These are phyloP conservation scores for Diaporthe sp. DNA, from an alignment of 2,329 filamentous ascomycete species.

Conservation along the genomic window DNA sequence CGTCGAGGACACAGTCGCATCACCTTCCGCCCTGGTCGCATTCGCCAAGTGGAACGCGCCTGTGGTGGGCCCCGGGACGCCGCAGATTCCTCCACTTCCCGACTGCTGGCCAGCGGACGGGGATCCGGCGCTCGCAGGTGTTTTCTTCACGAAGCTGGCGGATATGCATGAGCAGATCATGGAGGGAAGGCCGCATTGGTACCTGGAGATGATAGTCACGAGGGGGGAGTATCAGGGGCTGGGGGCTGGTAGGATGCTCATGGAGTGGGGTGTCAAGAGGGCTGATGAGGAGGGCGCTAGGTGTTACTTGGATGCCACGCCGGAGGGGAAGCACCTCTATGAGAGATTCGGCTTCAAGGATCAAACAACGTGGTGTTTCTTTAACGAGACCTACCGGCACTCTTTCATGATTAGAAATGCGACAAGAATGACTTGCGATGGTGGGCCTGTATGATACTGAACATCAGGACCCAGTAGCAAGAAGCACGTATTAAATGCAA, in stretches of 20 bases:
- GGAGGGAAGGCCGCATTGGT: conserved; percentile 56
- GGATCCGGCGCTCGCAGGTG: conserved; percentile 46
- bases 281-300: conserved; percentile 56
- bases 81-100: conserved; percentile 40
- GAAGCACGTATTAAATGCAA: background rate
- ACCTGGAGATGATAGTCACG: conserved; percentile 59
- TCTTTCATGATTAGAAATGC: conserved; percentile 49
- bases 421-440: no score
- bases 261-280: conserved; percentile 58
- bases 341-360: conserved; percentile 56
- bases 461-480: no score
- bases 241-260: conserved; percentile 54
- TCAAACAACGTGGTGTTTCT: conserved; percentile 48
- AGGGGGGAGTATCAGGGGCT: conserved; percentile 54
- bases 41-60: conserved; percentile 58
- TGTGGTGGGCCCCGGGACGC: conserved; percentile 41
- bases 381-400: conserved; percentile 46
- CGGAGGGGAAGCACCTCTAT: conserved; percentile 58
- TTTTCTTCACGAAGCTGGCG: conserved; percentile 53
- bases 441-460: no score
- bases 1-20: conserved; percentile 45
- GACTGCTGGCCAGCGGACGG: conserved; percentile 53
- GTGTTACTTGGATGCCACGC: conserved; percentile 63
- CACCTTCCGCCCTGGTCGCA: conserved; percentile 49
- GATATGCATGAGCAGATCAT: conserved; percentile 50